These are phyloP conservation scores for Eleusine indica DNA, from an alignment of 176 grass and related monocot genomes.

Conservation along the genomic window DNA sequence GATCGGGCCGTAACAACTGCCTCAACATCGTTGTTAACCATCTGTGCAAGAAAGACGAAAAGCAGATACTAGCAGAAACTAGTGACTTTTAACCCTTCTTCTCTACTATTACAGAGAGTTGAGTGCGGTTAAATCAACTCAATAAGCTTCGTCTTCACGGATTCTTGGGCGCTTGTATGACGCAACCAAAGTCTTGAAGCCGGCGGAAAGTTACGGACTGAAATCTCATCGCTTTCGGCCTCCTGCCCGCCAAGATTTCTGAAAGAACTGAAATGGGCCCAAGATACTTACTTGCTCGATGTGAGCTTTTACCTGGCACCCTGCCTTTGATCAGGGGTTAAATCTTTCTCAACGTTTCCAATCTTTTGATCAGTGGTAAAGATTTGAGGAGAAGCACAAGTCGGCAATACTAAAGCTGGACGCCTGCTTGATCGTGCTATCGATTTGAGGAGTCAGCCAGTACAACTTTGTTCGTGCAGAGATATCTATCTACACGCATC, in stretches of 20 bases:
- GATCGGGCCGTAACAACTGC: too few species aligned
- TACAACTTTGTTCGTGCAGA: background rate
- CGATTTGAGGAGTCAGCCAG: background rate
- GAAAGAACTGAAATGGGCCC: background rate
- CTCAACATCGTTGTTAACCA: too few species aligned
- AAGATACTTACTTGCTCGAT: too few species aligned
- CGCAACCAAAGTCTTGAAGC: background rate
- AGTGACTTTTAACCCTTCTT: too few species aligned
- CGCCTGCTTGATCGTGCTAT: background rate
- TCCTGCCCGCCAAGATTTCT: background rate
- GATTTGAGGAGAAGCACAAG: background rate
- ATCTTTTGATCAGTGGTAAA: too few species aligned
- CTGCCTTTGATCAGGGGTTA: background rate
- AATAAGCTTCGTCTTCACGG: constrained; percentile 15
- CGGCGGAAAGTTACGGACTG: background rate
- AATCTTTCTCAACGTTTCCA: background rate
- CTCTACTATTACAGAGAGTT: too few species aligned
- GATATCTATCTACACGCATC: background rate
- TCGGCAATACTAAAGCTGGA: background rate
- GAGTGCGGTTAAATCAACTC: background rate
- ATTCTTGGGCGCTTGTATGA: background rate
- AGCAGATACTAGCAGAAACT: background rate
- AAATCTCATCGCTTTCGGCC: constrained; percentile 28
- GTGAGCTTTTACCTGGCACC: background rate
- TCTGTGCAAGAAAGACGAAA: background rate